phyloP scores from a whole-genome alignment of 2,329 filamentous ascomycete species.

The Fusarium mundagurra region DNA sequence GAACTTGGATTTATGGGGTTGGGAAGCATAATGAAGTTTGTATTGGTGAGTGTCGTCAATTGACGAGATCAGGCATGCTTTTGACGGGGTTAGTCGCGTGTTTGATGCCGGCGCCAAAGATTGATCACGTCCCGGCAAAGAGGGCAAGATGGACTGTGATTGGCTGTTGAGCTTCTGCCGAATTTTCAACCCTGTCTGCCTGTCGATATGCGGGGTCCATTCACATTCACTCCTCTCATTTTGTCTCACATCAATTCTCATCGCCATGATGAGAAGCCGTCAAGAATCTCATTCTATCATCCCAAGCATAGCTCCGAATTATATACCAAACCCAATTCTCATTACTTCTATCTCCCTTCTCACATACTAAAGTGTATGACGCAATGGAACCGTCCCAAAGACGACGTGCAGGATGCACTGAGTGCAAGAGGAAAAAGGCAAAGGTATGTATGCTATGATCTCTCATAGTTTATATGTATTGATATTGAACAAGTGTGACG shows the following conservation, averaged over 20 bases:
- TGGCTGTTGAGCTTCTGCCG: not conserved
- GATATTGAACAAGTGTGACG: not conserved
- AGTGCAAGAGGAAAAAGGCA: conserved; percentile 21
- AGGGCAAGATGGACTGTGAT: not conserved
- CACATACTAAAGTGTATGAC: not conserved
- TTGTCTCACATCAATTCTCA: no score
- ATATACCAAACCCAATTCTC: rapidly evolving
- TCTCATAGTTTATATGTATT: rapidly evolving
- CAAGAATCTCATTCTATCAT: not conserved
- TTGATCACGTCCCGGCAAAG: not conserved
- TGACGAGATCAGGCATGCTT: rapidly evolving
- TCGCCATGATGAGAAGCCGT: rapidly evolving
- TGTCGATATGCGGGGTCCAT: not conserved
- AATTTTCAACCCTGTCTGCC: not conserved
- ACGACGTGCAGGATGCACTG: conserved; percentile 11
- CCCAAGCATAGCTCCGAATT: rapidly evolving
- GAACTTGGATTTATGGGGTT: rapidly evolving
- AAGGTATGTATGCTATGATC: not conserved
- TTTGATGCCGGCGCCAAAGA: not conserved
- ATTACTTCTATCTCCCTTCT: rapidly evolving
- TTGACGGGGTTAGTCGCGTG: not conserved
- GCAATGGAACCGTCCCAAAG: conserved; percentile 5
- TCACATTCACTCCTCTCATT: not conserved
- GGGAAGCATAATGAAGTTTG: not conserved
- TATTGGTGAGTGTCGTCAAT: no score